A percentile compares a stretch with the other conserved stretches of the same genome.
These are phyloP conservation scores for Arctium lappa DNA, from an alignment of 129 eudicot species.

Conservation along the genomic window DNA sequence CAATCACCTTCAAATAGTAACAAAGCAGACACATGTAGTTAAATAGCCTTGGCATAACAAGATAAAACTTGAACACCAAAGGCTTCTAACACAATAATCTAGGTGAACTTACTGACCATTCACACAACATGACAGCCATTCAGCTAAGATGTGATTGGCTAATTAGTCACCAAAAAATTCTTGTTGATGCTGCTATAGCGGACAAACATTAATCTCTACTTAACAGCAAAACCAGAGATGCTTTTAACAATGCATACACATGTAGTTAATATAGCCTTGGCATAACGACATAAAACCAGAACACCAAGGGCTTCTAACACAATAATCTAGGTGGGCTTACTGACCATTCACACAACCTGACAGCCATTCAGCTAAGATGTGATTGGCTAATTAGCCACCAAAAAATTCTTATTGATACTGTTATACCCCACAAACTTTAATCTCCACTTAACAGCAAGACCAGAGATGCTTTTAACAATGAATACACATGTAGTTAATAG, in stretches of 20 bases:
- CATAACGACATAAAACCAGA: neutral
- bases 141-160: neutral
- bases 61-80: neutral
- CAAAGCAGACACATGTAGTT: neutral
- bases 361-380: neutral
- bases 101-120: slow-evolving; percentile 17
- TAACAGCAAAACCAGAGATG: neutral
- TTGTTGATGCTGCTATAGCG: neutral
- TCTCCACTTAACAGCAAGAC: neutral
- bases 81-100: slow-evolving; percentile 16
- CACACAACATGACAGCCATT: slow-evolving; percentile 13
- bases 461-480: neutral
- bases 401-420: neutral
- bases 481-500: slow-evolving; percentile 8
- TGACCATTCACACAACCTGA: slow-evolving; percentile 24
- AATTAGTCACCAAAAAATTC: neutral
- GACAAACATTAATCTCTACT: neutral
- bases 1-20: neutral
- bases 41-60: neutral
- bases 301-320: slow-evolving; percentile 6
- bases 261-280: neutral
- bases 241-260: neutral
- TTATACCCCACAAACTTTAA: neutral
- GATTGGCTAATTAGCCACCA: neutral
- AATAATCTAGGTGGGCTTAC: slow-evolving; percentile 9